Conservation (phyloP, 2,329 filamentous ascomycete species). For the Periconia sp. region DNA sequence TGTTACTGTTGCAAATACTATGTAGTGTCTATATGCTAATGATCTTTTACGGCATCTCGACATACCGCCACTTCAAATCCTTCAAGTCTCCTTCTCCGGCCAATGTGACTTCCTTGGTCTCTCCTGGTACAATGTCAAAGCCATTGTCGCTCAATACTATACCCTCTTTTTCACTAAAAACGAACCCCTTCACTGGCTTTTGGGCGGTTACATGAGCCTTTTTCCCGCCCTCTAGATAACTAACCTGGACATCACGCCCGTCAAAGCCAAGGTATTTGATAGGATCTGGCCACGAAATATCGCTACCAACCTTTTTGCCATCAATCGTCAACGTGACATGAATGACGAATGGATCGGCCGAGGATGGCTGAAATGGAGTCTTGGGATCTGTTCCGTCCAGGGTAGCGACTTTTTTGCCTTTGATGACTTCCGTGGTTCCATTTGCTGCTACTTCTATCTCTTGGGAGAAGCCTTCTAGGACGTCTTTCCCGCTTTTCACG, state of each 20-base stretch:
- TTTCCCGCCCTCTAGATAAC: conserved; percentile 8
- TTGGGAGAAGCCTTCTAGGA: background rate
- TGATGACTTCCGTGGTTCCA: conserved; percentile 19
- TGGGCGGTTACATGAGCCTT: conserved; percentile 8
- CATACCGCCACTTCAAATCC: conserved; percentile 21
- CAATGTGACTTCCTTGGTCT: conserved; percentile 17
- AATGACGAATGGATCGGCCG: conserved; percentile 21
- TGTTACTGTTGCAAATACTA: no score
- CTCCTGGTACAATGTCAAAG: conserved; percentile 28
- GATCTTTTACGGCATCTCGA: conserved; percentile 13
- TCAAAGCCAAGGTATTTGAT: conserved; percentile 23
- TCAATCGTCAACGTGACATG: conserved; percentile 9
- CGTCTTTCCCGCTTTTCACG: conserved; percentile 14
- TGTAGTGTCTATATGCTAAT: background rate
- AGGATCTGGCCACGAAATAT: conserved; percentile 25
- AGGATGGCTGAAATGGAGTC: conserved; percentile 9
- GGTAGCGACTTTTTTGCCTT: conserved; percentile 5
- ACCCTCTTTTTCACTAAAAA: conserved; percentile 19
- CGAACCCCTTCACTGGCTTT: conserved; percentile 25
- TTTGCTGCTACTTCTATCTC: conserved; percentile 14
- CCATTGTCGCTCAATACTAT: conserved; percentile 28
- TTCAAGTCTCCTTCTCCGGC: conserved; percentile 1
- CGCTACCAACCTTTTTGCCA: conserved; percentile 11
- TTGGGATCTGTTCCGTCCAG: conserved; percentile 8
- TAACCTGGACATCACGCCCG: conserved; percentile 11